These are phyloP conservation scores for Didymella pinodella DNA, from an alignment of 2,329 filamentous ascomycete species.

Conservation along the genomic window DNA sequence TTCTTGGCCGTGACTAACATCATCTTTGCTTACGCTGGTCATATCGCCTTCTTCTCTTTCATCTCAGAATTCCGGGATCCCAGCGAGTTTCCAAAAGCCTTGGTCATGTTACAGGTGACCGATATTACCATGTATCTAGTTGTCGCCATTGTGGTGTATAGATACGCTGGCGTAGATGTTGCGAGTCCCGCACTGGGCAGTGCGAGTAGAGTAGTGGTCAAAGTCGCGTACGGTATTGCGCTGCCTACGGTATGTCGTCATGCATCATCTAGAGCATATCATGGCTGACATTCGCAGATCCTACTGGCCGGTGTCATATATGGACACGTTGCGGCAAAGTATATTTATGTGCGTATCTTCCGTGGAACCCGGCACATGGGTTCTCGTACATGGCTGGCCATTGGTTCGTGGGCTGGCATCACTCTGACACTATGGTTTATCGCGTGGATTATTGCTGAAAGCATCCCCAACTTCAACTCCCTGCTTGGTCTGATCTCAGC, in stretches of 20 bases:
- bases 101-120: constrained; percentile 66
- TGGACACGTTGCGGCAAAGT: constrained; percentile 67
- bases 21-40: constrained; percentile 72
- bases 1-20: constrained; percentile 61
- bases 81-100: constrained; percentile 66
- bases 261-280: neutral
- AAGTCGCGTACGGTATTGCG: constrained; percentile 73
- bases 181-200: constrained; percentile 68
- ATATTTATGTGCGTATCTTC: constrained; percentile 70
- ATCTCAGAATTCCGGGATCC: constrained; percentile 70
- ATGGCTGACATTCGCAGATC: constrained; percentile 52
- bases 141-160: constrained; percentile 73
- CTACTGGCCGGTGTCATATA: constrained; percentile 75
- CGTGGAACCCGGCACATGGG: constrained; percentile 58
- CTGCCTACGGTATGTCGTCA: constrained; percentile 60
- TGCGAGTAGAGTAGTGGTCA: constrained; percentile 65
- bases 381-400: constrained; percentile 27
- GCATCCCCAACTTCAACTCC: constrained; percentile 72
- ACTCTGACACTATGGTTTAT: constrained; percentile 64
- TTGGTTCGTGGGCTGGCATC: constrained; percentile 66
- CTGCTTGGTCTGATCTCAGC: constrained; percentile 66
- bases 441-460: constrained; percentile 72
- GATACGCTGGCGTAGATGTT: constrained; percentile 67
- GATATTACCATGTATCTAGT: constrained; percentile 70
- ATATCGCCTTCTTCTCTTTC: constrained; percentile 72